Percentiles rank a stretch among this genome's conserved stretches.
Evolutionary conservation across 31 red algal species (phyloP).

Genomic region (Endocladia muricata): DNA sequence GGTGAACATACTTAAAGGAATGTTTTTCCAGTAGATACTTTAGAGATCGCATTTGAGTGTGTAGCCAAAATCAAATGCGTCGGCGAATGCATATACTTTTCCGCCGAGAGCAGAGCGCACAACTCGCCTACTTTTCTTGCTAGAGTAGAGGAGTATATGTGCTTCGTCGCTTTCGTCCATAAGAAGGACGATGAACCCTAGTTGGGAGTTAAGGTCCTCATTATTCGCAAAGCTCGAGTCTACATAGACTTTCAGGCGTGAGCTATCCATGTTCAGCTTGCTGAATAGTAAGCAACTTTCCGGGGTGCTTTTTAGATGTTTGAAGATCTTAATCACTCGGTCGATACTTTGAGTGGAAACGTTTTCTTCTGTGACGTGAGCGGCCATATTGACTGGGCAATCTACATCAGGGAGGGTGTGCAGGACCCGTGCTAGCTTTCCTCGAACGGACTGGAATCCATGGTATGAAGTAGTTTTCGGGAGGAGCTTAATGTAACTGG

Average conservation of each 20-base stretch:
- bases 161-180: background rate
- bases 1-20: conserved; percentile 31
- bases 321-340: background rate
- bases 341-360: background rate
- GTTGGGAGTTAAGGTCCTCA: conserved; percentile 8
- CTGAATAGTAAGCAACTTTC: background rate
- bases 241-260: background rate
- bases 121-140: background rate
- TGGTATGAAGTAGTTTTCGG: background rate
- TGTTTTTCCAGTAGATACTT: background rate
- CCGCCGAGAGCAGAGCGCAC: background rate
- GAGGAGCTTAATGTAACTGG: background rate
- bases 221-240: conserved; percentile 17
- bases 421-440: background rate
- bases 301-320: background rate
- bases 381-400: background rate
- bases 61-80: conserved; percentile 12
- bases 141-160: background rate
- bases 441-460: conserved; percentile 2
- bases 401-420: conserved; percentile 12
- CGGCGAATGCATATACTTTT: conserved; percentile 8
- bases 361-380: conserved; percentile 23
- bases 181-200: conserved; percentile 23
- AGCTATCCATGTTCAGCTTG: background rate
- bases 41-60: conserved; percentile 22